A percentile compares a stretch with the other conserved stretches of the same genome.
phyloP scores from a whole-genome alignment of 805 yeast genomes.

The Wickerhamiella kurtzmanii region DNA sequence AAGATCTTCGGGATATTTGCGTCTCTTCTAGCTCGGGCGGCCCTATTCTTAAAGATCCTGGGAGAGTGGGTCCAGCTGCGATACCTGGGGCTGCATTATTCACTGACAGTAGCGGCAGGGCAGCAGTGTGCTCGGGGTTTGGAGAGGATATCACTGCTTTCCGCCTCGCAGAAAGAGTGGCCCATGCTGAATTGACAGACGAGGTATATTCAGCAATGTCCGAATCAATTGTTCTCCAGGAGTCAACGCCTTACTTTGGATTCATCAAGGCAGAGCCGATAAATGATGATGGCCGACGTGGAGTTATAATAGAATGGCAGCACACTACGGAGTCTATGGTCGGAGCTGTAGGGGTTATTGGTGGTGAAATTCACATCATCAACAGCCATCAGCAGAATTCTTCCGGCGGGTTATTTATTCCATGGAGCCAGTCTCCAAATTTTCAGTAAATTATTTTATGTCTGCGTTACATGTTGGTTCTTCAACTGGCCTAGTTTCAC shows the following conservation, averaged over 20 bases:
- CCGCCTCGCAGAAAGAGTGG: slow-evolving; percentile 19
- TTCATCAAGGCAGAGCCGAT: slow-evolving; percentile 5
- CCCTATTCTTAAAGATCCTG: slow-evolving; percentile 24
- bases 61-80: slow-evolving; percentile 33
- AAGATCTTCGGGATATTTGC: slow-evolving; percentile 14
- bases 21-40: slow-evolving; percentile 32
- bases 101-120: slow-evolving; percentile 1
- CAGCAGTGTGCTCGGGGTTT: slow-evolving; percentile 26
- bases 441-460: too few species aligned
- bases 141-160: slow-evolving; percentile 30
- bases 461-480: too few species aligned
- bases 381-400: neutral
- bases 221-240: slow-evolving; percentile 1
- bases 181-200: neutral
- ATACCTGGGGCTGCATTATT: slow-evolving; percentile 28
- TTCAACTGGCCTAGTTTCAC: too few species aligned
- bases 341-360: slow-evolving; percentile 5
- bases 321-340: slow-evolving; percentile 17
- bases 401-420: neutral
- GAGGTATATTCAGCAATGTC: slow-evolving; percentile 2
- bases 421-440: too few species aligned
- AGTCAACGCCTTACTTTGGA: slow-evolving; percentile 9
- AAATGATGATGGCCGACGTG: neutral
- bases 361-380: neutral
- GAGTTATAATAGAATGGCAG: slow-evolving; percentile 13